These are phyloP conservation scores for Xylaria sp. DNA, from an alignment of 2,329 filamentous ascomycete genomes.

Conservation along the genomic window DNA sequence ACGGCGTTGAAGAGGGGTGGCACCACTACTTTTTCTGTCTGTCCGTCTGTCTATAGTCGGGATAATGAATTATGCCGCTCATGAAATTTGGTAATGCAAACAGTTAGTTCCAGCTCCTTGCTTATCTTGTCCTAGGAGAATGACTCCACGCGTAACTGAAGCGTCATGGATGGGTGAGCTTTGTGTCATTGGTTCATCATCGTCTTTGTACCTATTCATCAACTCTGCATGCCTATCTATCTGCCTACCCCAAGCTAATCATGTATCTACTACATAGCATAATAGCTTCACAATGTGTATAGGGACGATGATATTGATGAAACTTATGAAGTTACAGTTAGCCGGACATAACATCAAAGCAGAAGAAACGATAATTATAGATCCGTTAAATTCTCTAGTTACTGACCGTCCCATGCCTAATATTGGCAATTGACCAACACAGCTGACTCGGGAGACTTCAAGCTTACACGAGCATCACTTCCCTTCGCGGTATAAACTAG, in stretches of 20 bases:
- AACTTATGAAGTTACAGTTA: not conserved
- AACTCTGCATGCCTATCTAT: not conserved
- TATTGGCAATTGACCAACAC: not conserved
- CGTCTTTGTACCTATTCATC: not conserved
- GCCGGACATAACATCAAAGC: not conserved
- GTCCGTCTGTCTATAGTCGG: not conserved
- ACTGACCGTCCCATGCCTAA: not conserved
- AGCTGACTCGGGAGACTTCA: not conserved
- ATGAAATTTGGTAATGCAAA: constrained; percentile 1
- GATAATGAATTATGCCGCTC: constrained; percentile 21
- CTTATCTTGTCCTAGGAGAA: not conserved
- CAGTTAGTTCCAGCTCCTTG: not conserved
- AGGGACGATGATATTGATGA: not conserved
- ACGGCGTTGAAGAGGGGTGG: constrained; percentile 20
- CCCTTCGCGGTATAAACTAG: constrained; percentile 1
- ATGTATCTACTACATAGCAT: not conserved
- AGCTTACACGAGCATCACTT: not conserved
- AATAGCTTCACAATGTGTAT: not conserved
- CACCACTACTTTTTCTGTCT: not conserved
- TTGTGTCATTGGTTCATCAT: not conserved
- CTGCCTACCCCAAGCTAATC: not conserved
- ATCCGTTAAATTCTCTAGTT: not conserved
- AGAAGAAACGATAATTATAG: too few species aligned
- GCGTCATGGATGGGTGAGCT: not conserved
- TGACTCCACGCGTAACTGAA: constrained; percentile 7